Percentiles rank a stretch among this genome's conserved stretches.
phyloP scores from a whole-genome alignment of 108 stramenopile species.

The Schizochytrium sp. region DNA sequence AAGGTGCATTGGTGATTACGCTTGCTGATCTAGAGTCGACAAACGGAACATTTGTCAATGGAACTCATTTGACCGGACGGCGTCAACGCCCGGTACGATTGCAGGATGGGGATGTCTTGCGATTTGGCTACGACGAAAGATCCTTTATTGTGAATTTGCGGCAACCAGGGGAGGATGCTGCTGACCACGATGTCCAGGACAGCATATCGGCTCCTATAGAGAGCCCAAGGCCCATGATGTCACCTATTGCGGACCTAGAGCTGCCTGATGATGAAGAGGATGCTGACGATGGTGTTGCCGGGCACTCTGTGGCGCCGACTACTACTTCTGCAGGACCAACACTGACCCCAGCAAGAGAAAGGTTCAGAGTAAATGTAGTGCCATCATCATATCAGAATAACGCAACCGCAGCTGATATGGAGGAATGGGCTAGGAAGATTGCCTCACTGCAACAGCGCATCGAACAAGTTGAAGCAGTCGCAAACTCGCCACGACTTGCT shows the following conservation, averaged over 20 bases:
- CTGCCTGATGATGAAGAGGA: not conserved
- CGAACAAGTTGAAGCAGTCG: not conserved
- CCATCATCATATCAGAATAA: not conserved
- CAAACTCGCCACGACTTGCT: not conserved
- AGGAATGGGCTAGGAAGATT: not conserved
- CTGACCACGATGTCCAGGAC: not conserved
- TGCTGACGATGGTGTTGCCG: not conserved
- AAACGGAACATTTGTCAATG: conserved; percentile 47
- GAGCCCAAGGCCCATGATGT: not conserved
- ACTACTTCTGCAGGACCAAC: not conserved
- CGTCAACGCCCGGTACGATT: not conserved
- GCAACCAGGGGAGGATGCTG: not conserved
- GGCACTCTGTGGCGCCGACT: not conserved
- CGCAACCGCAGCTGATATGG: not conserved
- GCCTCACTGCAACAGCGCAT: not conserved
- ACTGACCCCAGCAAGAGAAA: not conserved
- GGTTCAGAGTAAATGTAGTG: not conserved
- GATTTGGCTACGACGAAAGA: conserved; percentile 41
- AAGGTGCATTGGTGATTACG: not conserved
- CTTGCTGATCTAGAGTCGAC: conserved; percentile 51
- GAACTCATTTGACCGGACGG: not conserved
- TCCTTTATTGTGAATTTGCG: conserved; percentile 5
- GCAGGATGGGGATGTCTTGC: conserved; percentile 8
- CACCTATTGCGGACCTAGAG: not conserved
- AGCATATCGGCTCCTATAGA: not conserved